phyloP scores from a whole-genome alignment of 345 rosid genomes.

The Cardiospermum halicacabum region DNA sequence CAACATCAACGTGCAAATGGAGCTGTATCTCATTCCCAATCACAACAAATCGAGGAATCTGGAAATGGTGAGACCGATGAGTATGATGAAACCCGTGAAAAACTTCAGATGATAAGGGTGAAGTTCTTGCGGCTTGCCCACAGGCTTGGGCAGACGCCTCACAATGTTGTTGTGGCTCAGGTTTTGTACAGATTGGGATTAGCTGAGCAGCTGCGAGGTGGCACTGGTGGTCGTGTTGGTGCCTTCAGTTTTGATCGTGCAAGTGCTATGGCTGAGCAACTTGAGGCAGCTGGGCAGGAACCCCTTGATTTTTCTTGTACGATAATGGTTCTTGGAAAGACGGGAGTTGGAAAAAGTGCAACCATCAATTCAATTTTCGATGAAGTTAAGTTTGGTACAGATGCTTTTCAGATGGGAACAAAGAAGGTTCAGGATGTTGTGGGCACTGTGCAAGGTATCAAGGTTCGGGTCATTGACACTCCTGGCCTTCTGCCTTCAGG shows the following conservation, averaged over 20 bases:
- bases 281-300: constrained; percentile 89
- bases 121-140: constrained; percentile 95
- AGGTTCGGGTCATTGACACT: constrained; percentile 95
- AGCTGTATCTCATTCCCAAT: constrained; percentile 41
- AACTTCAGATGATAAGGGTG: constrained; percentile 96
- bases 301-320: constrained; percentile 99
- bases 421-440: constrained; percentile 92
- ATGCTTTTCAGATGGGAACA: constrained; percentile 90
- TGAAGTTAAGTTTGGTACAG: constrained; percentile 77
- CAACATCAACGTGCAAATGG: constrained; percentile 83
- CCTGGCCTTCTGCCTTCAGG: constrained; percentile 94
- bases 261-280: constrained; percentile 97
- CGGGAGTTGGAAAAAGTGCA: constrained; percentile 98
- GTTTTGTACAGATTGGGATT: constrained; percentile 93
- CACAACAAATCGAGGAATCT: constrained; percentile 76
- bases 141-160: constrained; percentile 98
- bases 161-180: constrained; percentile 99
- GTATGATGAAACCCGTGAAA: constrained; percentile 91
- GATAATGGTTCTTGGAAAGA: constrained; percentile 96
- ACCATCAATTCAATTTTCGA: constrained; percentile 97
- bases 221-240: constrained; percentile 99
- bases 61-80: constrained; percentile 68
- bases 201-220: constrained; percentile 95
- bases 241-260: constrained; percentile 99
- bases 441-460: constrained; percentile 96